These are phyloP conservation scores for Tolypocladium sp. DNA, from an alignment of 2,329 filamentous ascomycete genomes.

Conservation along the genomic window DNA sequence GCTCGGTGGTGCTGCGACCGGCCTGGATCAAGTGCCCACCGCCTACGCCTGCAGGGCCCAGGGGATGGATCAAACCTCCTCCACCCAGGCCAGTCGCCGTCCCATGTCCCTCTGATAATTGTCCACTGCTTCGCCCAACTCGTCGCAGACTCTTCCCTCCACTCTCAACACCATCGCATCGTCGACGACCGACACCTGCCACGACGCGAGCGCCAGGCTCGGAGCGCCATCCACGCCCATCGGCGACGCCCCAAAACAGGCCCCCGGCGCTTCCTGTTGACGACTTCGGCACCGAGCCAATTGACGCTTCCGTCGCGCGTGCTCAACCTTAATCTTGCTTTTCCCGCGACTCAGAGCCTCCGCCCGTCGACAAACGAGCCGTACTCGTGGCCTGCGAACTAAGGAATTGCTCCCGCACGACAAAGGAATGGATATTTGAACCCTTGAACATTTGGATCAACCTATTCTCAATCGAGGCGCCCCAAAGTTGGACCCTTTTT, in stretches of 20 bases:
- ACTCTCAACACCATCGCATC: neutral
- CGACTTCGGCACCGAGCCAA: neutral
- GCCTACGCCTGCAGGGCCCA: neutral
- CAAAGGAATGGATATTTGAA: neutral
- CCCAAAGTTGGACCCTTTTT: neutral
- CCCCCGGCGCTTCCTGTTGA: neutral
- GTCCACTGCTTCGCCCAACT: neutral
- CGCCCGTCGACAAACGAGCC: neutral
- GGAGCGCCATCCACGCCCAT: neutral
- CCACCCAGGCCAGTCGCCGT: neutral
- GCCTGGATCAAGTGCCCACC: neutral
- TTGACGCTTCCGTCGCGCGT: neutral
- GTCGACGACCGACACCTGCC: neutral
- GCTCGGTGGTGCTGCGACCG: neutral
- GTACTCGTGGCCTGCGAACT: neutral
- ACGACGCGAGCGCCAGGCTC: neutral
- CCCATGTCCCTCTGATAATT: neutral
- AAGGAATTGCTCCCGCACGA: neutral
- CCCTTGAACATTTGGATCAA: neutral
- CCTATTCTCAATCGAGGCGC: neutral
- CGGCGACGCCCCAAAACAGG: neutral
- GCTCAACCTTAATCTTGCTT: conserved; percentile 1
- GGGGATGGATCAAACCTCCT: neutral
- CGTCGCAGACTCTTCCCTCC: neutral
- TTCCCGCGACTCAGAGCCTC: neutral